phyloP scores from a whole-genome alignment of 768 basidiomycete species.

The Podaxis sp. region DNA sequence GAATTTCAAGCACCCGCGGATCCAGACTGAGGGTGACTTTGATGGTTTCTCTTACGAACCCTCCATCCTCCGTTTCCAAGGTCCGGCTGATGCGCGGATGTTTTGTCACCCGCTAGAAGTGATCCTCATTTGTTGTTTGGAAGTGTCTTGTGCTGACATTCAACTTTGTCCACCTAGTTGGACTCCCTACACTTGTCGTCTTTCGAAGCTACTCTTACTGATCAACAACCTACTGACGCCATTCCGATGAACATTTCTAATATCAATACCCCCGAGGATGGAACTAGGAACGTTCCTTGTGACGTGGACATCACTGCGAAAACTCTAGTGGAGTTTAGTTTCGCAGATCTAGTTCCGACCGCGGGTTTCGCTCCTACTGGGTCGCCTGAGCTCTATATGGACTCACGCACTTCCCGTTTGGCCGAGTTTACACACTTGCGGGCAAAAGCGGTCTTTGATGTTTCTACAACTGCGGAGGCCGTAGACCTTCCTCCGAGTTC shows the following conservation, averaged over 20 bases:
- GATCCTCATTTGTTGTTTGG: background rate
- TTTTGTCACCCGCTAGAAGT: constrained; percentile 1
- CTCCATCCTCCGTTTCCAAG: constrained; percentile 2
- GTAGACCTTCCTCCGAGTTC: constrained; percentile 13
- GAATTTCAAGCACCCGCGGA: background rate
- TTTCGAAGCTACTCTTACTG: background rate
- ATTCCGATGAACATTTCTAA: background rate
- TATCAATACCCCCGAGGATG: background rate
- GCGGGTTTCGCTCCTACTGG: background rate
- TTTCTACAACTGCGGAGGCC: background rate
- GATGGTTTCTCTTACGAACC: constrained; percentile 2
- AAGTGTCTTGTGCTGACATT: background rate
- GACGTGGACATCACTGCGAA: background rate
- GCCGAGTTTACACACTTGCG: constrained; percentile 41
- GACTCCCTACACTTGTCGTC: background rate
- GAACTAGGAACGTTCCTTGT: background rate
- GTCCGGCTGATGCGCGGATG: background rate
- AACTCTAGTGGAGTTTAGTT: background rate
- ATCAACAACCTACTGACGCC: background rate
- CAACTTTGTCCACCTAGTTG: too few relatives aligned
- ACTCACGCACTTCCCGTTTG: constrained; percentile 32
- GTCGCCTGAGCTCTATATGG: constrained; percentile 22
- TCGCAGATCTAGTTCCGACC: background rate
- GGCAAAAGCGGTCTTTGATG: constrained; percentile 31
- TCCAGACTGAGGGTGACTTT: background rate